Evolutionary conservation across 768 basidiomycete species (phyloP).

Genomic region (Termitomyces bulborhizus): DNA sequence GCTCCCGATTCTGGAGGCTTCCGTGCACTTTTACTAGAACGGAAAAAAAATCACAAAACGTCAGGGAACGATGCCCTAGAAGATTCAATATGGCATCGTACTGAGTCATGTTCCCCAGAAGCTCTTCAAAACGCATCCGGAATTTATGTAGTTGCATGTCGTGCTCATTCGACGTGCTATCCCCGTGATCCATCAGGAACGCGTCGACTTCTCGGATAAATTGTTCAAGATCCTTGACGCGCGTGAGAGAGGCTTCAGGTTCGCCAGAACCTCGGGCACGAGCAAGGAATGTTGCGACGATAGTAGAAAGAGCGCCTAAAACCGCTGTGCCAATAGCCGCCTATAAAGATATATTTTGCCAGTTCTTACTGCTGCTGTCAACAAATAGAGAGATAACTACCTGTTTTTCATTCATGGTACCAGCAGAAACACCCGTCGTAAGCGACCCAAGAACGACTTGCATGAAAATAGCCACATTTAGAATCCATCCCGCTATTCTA

Average conservation of each 20-base stretch:
- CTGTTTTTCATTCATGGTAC: conserved; percentile 29
- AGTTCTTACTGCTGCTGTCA: neutral
- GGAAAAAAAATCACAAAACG: neutral
- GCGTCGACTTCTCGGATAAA: conserved; percentile 58
- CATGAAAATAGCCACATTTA: conserved; percentile 49
- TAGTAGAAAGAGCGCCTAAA: conserved; percentile 50
- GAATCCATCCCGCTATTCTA: conserved; percentile 25
- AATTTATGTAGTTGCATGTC: conserved; percentile 31
- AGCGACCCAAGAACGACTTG: conserved; percentile 63
- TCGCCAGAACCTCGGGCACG: conserved; percentile 64
- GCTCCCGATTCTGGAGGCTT: neutral
- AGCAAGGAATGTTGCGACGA: conserved; percentile 69
- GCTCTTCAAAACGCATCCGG: conserved; percentile 38
- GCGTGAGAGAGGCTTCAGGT: conserved; percentile 53
- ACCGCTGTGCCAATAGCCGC: conserved; percentile 31
- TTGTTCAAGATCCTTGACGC: conserved; percentile 57
- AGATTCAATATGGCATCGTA: neutral
- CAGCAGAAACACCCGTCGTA: conserved; percentile 58
- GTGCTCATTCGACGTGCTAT: conserved; percentile 25
- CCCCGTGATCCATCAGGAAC: conserved; percentile 55
- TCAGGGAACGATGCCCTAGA: neutral
- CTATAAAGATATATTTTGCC: conserved; percentile 11
- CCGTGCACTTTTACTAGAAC: neutral
- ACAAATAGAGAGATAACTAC: conserved; percentile 16
- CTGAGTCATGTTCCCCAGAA: conserved; percentile 34